Evolutionary conservation across 805 yeast species (phyloP).

Genomic region (Metschnikowia kofuensis): DNA sequence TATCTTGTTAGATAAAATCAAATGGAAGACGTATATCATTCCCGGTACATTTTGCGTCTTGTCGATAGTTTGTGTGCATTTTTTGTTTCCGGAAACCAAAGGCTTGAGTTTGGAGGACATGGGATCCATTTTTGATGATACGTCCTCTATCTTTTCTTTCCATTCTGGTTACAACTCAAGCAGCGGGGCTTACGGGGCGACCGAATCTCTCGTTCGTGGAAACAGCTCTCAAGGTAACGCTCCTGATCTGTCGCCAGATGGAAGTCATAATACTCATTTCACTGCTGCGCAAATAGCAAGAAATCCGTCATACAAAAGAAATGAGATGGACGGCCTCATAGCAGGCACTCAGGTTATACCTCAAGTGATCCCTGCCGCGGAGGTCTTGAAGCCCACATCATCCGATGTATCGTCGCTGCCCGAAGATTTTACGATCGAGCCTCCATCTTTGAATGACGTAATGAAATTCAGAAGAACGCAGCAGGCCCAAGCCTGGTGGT

Average conservation of each 20-base stretch:
- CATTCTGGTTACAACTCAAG: slow-evolving; percentile 29
- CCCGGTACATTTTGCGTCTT: slow-evolving; percentile 77
- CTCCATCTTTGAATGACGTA: slow-evolving; percentile 17
- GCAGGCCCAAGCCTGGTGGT: slow-evolving; percentile 11
- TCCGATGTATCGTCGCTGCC: slow-evolving; percentile 14
- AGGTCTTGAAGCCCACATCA: slow-evolving; percentile 15
- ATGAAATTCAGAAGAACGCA: slow-evolving; percentile 9
- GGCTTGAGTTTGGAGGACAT: slow-evolving; percentile 87
- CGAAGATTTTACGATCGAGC: slow-evolving; percentile 18
- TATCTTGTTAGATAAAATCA: slow-evolving; percentile 67
- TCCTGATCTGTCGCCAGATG: slow-evolving; percentile 6
- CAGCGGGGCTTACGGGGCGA: slow-evolving; percentile 12
- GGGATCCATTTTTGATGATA: slow-evolving; percentile 83
- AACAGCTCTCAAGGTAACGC: slow-evolving; percentile 4
- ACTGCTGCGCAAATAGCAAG: slow-evolving; percentile 45
- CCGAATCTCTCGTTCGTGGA: slow-evolving; percentile 11
- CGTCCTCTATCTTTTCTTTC: slow-evolving; percentile 40
- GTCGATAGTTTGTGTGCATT: slow-evolving; percentile 70
- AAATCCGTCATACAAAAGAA: slow-evolving; percentile 30
- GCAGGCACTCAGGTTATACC: slow-evolving; percentile 27
- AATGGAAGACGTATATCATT: slow-evolving; percentile 77
- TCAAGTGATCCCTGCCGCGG: slow-evolving; percentile 6
- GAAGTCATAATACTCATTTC: slow-evolving; percentile 5
- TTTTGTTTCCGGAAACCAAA: slow-evolving; percentile 83
- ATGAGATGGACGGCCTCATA: slow-evolving; percentile 31